Evolutionary conservation across 1,284 basidiomycete species (phyloP), one percentile per base, ranked within the genome.

Genomic region (Marasmius oreades): DNA sequence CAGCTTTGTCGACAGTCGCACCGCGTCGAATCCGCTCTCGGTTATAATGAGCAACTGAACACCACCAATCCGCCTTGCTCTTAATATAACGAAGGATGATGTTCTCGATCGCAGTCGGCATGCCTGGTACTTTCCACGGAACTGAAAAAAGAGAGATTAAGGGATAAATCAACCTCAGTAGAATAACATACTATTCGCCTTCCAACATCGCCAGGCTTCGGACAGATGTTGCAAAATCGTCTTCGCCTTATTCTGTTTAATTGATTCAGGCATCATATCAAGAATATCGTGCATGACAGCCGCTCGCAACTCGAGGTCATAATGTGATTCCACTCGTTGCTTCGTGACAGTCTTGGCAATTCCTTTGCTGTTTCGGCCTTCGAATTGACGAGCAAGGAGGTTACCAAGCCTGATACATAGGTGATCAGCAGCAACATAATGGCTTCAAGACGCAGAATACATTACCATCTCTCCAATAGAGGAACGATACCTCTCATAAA

Each of bases 201-300:
- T 99, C 95, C 95, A 98, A 73, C 93, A 95, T 65, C 95, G 84
- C 95, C 96, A 99, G 8, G 95, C 96, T 72, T 99, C 97, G 1
- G 94, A 96, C 61, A 99, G 74, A 70, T 99, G 97, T 71, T 98
- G 95, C 67, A 99, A 70, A 64, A 99, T 99, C 16, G 97, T 99
- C 81, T 99, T 99, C 46, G 93, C 88, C 80, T 99, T 98, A 79
- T 98, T 98, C 73, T 95, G 93, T 73, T 97, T 97, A 77, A 99
- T 94, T 4, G 92, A 94, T 74, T 98, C 97, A 1, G 97, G 97
- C 96, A 98, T 98, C 94, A 93, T 93, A 73, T 95, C 94, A 61
- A 97, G 80, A 63, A 99, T 98, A 74, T 99, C 96, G 75, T 98
- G 96, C 95, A 99, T 98, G 65, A 99, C 96, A 53, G 95, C 95